Percentiles rank a stretch among this genome's conserved stretches.
These are phyloP conservation scores for Blastocystis sp. DNA, from an alignment of 352 stramenopile species.

Conservation along the genomic window DNA sequence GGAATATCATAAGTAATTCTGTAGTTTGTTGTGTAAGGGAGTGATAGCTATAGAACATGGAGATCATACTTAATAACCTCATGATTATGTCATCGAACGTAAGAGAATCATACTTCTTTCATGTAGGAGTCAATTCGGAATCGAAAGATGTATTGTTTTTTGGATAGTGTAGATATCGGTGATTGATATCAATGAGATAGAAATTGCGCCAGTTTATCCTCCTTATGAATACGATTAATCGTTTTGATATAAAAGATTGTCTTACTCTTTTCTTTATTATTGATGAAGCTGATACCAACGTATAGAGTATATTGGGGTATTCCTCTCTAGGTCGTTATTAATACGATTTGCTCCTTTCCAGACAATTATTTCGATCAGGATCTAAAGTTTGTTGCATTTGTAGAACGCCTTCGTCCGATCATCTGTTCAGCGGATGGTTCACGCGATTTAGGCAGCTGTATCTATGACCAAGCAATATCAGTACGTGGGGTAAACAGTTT, in stretches of 20 bases:
- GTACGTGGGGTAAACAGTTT: not conserved
- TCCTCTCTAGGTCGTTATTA: not conserved
- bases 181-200: not conserved
- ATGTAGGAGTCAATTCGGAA: constrained; percentile 34
- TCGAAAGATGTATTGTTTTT: constrained; percentile 26
- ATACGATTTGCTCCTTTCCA: not conserved
- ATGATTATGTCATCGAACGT: constrained; percentile 9
- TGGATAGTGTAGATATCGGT: not conserved
- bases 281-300: not conserved
- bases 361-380: not conserved
- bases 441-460: not conserved
- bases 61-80: constrained; percentile 35
- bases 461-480: not conserved
- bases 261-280: constrained; percentile 33
- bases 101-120: not conserved
- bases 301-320: not conserved
- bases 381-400: not conserved
- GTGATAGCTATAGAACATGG: not conserved
- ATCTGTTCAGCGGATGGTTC: not conserved
- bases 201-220: constrained; percentile 25
- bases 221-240: constrained; percentile 32
- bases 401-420: not conserved
- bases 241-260: constrained; percentile 29
- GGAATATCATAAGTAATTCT: constrained; percentile 39
- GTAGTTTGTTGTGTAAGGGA: not conserved